Base-by-base conservation (phyloP, 225 moss, liverwort and hornwort species). In the Sphagnum tenellum region DNA sequence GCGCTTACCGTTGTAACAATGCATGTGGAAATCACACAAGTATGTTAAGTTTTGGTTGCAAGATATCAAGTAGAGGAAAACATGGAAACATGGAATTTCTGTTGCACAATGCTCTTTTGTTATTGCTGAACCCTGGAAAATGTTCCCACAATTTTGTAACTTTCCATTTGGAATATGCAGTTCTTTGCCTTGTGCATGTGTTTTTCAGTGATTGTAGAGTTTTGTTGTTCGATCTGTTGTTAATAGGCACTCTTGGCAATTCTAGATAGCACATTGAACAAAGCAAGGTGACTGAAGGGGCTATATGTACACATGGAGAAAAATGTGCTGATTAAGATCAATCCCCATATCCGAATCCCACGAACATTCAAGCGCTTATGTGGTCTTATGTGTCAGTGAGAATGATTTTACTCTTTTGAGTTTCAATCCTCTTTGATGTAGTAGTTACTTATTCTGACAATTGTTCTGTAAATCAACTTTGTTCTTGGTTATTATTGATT, bases 331-430 rank as follows among this genome's bases (percentile, higher is more conserved):
- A 93, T 98, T 55, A 89, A 93, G 80, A 89, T 98, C 49, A 93
- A 93, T 56, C 98, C 98, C 12, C 98, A 98, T 60, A 89, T 93
- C 62, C 93, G 93, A 55, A 93, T 98, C 73, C 90, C 98, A 9
- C 87, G 98, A 64, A 98, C 93, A 5, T 98, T 98, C 12, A 98
- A 90, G 87, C 93, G 98, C 51, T 98, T 98, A 74, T 93, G 90
- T 61, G 98, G 98, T 61, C 81, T 98, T 48, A 90, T 98, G 90
- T 88, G 94, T 95, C 12, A 77, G 88, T 80, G 66, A 62, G 5
- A 63, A 9, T 14, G 49, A 7, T 59, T n/a, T 45, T 44, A 9
- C 46, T 12, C 44, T 5, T 8, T 3, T 6, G 48, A 14, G 49
- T 44, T 66, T 58, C 55, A 49, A 45, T 44, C 2, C 9, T 44